Percentiles rank a stretch among this genome's conserved stretches.
Evolutionary conservation across 768 basidiomycete genomes (phyloP).

Genomic region (Tephrocybe sp.): DNA sequence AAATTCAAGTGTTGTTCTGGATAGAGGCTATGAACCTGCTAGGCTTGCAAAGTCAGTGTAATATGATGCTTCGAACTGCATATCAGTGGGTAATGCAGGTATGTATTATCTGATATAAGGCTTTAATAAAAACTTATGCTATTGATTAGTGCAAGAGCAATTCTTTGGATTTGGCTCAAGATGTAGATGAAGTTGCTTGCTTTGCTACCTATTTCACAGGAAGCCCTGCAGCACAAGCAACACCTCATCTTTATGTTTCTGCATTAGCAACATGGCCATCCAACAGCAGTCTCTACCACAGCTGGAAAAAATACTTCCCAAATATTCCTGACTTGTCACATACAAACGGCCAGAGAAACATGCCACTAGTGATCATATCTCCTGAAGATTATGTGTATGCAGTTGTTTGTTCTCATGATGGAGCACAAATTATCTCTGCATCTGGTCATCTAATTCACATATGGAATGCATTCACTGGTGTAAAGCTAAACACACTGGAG

Average conservation of each 20-base stretch:
- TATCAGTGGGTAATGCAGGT: conserved; percentile 13
- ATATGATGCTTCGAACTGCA: conserved; percentile 14
- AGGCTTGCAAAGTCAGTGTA: conserved; percentile 15
- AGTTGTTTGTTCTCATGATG: conserved; percentile 5
- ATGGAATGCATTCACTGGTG: neutral
- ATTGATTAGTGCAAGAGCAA: neutral
- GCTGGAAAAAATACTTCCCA: neutral
- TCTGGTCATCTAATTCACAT: neutral
- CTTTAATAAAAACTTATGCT: neutral
- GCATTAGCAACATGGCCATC: conserved; percentile 19
- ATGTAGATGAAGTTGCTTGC: conserved; percentile 19
- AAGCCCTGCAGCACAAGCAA: conserved; percentile 16
- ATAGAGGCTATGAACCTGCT: too few species aligned
- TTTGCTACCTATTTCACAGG: conserved; percentile 19
- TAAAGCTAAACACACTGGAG: neutral
- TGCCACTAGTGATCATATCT: neutral
- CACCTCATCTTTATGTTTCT: conserved; percentile 22
- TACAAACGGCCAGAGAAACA: neutral
- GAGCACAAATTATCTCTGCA: neutral
- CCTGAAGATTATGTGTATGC: neutral
- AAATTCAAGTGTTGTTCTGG: too few species aligned
- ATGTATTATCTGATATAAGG: neutral
- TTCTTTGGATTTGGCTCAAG: neutral
- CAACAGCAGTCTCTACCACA: neutral
- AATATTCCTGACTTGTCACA: neutral